A percentile compares a stretch with the other conserved stretches of the same genome.
These are phyloP conservation scores for Phytomonas sp. DNA, from an alignment of 208 protist species.

Conservation along the genomic window DNA sequence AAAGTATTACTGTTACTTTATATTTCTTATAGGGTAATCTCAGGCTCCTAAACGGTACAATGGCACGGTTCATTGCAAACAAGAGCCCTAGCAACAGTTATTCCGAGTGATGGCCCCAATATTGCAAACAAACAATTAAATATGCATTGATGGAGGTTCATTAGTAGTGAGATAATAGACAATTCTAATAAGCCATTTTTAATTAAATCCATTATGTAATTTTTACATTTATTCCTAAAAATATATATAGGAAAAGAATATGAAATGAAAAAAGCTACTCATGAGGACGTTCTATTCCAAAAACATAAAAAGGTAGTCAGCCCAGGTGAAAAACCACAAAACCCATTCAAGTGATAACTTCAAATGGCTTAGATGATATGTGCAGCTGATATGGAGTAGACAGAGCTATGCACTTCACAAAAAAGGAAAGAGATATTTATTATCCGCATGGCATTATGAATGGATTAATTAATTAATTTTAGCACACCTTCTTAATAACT, in stretches of 20 bases:
- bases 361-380: neutral
- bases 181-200: neutral
- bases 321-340: neutral
- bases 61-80: neutral
- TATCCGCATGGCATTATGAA: neutral
- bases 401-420: slow-evolving; percentile 3
- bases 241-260: neutral
- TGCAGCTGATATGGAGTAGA: neutral
- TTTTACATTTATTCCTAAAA: slow-evolving; percentile 6
- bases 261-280: neutral
- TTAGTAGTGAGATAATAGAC: neutral
- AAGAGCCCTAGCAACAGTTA: neutral
- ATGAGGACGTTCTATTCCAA: neutral
- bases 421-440: slow-evolving; percentile 1
- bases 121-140: neutral
- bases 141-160: neutral
- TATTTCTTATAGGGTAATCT: neutral
- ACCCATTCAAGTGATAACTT: slow-evolving; percentile 3
- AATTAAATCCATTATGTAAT: neutral
- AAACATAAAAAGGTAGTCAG: neutral
- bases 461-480: slow-evolving; percentile 12
- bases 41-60: neutral
- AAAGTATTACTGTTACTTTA: neutral
- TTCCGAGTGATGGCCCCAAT: neutral
- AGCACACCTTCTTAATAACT: neutral